Percentiles rank a stretch among this genome's conserved stretches.
phyloP scores from a whole-genome alignment of 805 yeast genomes.

The Saccharomycopsis vini region DNA sequence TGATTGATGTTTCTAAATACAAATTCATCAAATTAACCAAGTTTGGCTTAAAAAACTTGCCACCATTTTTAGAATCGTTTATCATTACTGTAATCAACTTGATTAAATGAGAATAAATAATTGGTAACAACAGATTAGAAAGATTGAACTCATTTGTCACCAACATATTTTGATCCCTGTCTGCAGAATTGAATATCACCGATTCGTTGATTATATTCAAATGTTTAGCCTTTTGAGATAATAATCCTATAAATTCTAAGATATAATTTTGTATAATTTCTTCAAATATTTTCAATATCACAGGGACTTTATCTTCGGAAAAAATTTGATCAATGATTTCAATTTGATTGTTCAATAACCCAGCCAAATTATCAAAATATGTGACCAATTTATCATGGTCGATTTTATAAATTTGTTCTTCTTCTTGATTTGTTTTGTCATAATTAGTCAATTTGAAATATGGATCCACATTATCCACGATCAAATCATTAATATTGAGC shows the following conservation, averaged over 20 bases:
- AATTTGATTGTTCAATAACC: conserved; percentile 30
- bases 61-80: conserved; percentile 28
- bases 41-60: conserved; percentile 25
- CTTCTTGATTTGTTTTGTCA: background rate
- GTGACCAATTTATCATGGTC: conserved; percentile 21
- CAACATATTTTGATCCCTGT: background rate
- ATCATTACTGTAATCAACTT: conserved; percentile 29
- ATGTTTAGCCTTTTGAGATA: conserved; percentile 21
- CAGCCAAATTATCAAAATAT: conserved; percentile 24
- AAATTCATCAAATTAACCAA: conserved; percentile 29
- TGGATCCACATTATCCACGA: conserved; percentile 29
- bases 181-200: conserved; percentile 25
- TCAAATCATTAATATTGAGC: conserved; percentile 28
- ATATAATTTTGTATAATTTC: conserved; percentile 31
- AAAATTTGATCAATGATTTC: conserved; percentile 30
- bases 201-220: conserved; percentile 22
- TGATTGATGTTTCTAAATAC: conserved; percentile 30
- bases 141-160: conserved; percentile 7
- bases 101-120: conserved; percentile 25
- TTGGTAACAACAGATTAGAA: conserved; percentile 10
- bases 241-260: conserved; percentile 23
- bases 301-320: conserved; percentile 29
- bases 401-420: conserved; percentile 19
- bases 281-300: conserved; percentile 31
- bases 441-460: conserved; percentile 20